Base-by-base conservation (phyloP, 345 rosid species). In the Viola odorata region DNA sequence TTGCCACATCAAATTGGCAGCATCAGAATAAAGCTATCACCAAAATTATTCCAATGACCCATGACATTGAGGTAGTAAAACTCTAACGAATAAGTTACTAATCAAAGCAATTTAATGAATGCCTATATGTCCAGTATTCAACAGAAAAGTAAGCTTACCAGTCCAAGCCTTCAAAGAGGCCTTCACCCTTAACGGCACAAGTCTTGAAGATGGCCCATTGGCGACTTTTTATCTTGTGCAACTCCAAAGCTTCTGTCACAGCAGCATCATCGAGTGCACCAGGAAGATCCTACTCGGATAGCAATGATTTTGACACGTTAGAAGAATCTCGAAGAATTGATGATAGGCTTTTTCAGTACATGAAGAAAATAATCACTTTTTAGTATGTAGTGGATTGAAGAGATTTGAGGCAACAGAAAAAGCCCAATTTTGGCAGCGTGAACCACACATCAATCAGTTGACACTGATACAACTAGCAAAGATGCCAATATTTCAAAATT, bases 181-280 rank as follows among this genome's bases (percentile, higher is more conserved):
- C 73, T 65, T 66, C 73, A 11, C 71, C 71, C 51, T 69, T 75
- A 4, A 55, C 15, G 56, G 66, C 75, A 52, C 62, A 65, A 52
- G 66, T 61, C 55, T 71, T 71, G 44, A 71, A 65, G 64, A 71
- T 71, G 60, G 75, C 61, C 70, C 74, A 69, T 17, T 64, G 69
- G 37, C 66, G 63, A 59, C 14, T 42, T 45, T 77, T 73, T 17
- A 67, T 58, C 51, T 56, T 61, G 66, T 68, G 73, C 67, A 68
- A 61, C 56, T 64, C 70, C 38, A 74, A 47, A 16, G 70, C 73
- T 63, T 74, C 73, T 11, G 74, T 58, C 52, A 62, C 47, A 13
- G 63, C 65, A 58, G 64, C 74, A 45, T 40, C 74, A 40, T 64
- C 74, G 2, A 62, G 72, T 12, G 67, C 75, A 49, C 64, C 69